These are phyloP conservation scores for Entonaema liquescens DNA, from an alignment of 495 filamentous ascomycete genomes.

Conservation along the genomic window DNA sequence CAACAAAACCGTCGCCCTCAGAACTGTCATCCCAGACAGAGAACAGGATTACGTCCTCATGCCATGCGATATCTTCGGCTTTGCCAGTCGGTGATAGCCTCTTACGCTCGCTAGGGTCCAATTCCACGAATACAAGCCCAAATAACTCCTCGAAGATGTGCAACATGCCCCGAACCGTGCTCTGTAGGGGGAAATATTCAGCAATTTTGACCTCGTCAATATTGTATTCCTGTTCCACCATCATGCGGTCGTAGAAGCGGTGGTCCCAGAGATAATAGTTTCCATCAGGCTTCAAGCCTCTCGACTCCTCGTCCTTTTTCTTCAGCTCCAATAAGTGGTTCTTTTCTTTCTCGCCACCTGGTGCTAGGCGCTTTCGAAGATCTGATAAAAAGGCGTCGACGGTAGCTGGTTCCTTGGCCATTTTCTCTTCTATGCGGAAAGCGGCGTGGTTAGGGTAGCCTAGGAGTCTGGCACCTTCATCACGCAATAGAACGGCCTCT, in stretches of 20 bases:
- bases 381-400: slow-evolving; percentile 87
- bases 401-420: slow-evolving; percentile 91
- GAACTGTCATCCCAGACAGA: slow-evolving; percentile 69
- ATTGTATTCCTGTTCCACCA: slow-evolving; percentile 90
- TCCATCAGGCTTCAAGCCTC: slow-evolving; percentile 68
- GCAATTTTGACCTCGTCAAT: slow-evolving; percentile 90
- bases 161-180: slow-evolving; percentile 89
- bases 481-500: slow-evolving; percentile 86
- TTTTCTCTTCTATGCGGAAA: slow-evolving; percentile 93
- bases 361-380: slow-evolving; percentile 74
- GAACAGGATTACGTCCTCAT: slow-evolving; percentile 69
- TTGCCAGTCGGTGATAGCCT: slow-evolving; percentile 61
- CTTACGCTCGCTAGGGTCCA: slow-evolving; percentile 62
- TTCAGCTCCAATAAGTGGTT: slow-evolving; percentile 78
- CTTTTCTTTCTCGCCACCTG: slow-evolving; percentile 82
- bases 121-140: slow-evolving; percentile 88
- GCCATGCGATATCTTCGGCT: slow-evolving; percentile 67
- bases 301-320: slow-evolving; percentile 71
- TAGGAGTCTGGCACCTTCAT: slow-evolving; percentile 89
- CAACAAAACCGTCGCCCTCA: slow-evolving; percentile 67
- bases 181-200: slow-evolving; percentile 91
- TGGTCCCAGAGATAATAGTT: slow-evolving; percentile 93
- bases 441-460: slow-evolving; percentile 93
- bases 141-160: slow-evolving; percentile 94
- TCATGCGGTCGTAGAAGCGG: slow-evolving; percentile 82